A percentile compares a stretch with the other conserved stretches of the same genome.
Evolutionary conservation across 2,329 filamentous ascomycete genomes (phyloP).

Genomic region (Fonsecaea pedrosoi): DNA sequence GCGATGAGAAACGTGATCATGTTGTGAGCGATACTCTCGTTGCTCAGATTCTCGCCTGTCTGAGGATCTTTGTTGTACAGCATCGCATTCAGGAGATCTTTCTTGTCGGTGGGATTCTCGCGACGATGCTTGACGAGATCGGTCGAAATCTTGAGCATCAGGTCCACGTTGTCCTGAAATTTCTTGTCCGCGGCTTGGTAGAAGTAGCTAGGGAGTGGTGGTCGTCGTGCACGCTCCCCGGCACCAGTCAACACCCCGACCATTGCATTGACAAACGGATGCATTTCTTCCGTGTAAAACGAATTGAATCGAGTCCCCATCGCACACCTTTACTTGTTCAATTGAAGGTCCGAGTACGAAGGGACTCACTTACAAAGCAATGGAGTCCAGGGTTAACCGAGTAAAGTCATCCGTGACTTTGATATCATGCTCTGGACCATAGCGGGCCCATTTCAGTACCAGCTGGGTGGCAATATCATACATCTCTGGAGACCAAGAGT

Average conservation of each 20-base stretch:
- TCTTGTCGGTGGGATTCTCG: constrained; percentile 61
- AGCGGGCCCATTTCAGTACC: constrained; percentile 51
- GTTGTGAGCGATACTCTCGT: constrained; percentile 70
- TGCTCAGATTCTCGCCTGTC: constrained; percentile 69
- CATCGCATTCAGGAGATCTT: constrained; percentile 74
- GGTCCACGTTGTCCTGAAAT: too few species aligned
- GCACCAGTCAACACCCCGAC: too few species aligned
- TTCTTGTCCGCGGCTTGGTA: too few species aligned
- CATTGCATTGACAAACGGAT: constrained; percentile 74
- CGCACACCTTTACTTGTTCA: constrained; percentile 52
- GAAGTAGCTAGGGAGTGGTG: too few species aligned
- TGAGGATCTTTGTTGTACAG: constrained; percentile 70
- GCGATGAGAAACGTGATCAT: constrained; percentile 76
- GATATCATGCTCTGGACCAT: constrained; percentile 64
- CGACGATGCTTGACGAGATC: constrained; percentile 60
- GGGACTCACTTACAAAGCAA: constrained; percentile 13
- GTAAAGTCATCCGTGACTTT: constrained; percentile 71
- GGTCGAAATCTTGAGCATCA: too few species aligned
- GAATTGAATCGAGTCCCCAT: constrained; percentile 78
- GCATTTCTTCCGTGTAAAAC: constrained; percentile 71
- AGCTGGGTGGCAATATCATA: constrained; percentile 50
- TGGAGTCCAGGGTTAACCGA: constrained; percentile 29
- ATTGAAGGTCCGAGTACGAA: too few species aligned
- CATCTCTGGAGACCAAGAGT: constrained; percentile 40
- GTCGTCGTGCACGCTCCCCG: too few species aligned